phyloP scores from a whole-genome alignment of 2,329 filamentous ascomycete species.

The Dactylonectria estremocensis region DNA sequence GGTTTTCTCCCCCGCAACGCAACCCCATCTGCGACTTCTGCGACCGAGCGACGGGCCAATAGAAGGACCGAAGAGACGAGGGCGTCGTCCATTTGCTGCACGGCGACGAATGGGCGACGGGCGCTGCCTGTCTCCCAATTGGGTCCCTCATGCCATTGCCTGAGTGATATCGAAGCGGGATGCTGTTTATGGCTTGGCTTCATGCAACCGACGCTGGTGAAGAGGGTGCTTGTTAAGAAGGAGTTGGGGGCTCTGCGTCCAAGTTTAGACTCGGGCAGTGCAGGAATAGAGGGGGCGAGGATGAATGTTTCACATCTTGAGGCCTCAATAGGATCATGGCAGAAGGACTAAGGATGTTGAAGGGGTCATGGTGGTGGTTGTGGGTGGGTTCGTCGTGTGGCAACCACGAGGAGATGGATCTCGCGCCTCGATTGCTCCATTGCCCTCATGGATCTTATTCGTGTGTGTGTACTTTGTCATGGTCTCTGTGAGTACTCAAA shows the following conservation, averaged over 20 bases:
- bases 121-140: conserved; percentile 41
- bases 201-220: conserved; percentile 3
- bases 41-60: conserved; percentile 20
- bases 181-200: conserved; percentile 3
- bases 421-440: neutral
- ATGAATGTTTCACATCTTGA: conserved; percentile 28
- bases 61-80: conserved; percentile 17
- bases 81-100: conserved; percentile 38
- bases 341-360: neutral
- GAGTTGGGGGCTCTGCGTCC: conserved; percentile 5
- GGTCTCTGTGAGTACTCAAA: neutral
- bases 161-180: conserved; percentile 31
- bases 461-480: too few relatives aligned
- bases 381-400: conserved; percentile 12
- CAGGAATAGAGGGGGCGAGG: conserved; percentile 5
- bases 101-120: conserved; percentile 39
- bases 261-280: conserved; percentile 27
- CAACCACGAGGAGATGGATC: conserved; percentile 21
- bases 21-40: conserved; percentile 11
- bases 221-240: too few relatives aligned
- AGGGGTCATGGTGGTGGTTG: conserved; percentile 8
- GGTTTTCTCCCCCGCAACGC: conserved; percentile 19
- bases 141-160: conserved; percentile 19
- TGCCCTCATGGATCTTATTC: too few relatives aligned
- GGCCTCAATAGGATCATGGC: conserved; percentile 11